Percentiles rank a stretch among this genome's conserved stretches.
Evolutionary conservation across 192 early-diverging fungal species (phyloP).

Genomic region (Gryganskiella cystojenkinii): DNA sequence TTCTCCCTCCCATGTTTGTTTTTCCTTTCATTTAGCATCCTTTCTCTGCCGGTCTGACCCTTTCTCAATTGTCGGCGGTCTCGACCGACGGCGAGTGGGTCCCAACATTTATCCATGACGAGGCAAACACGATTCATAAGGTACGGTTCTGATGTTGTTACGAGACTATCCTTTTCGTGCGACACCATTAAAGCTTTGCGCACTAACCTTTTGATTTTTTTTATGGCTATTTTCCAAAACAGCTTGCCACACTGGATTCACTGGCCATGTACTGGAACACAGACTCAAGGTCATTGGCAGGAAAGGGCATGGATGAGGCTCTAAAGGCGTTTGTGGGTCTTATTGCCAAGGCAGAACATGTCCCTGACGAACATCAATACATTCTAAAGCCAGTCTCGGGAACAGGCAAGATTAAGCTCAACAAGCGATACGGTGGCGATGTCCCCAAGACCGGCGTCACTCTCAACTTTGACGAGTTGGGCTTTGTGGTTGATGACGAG

Average conservation of each 20-base stretch:
- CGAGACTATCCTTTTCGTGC: no score
- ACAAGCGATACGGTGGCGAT: constrained; percentile 70
- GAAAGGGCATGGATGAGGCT: constrained; percentile 59
- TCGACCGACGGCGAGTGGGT: constrained; percentile 91
- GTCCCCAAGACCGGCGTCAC: constrained; percentile 70
- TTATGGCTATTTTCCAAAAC: neutral
- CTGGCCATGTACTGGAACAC: constrained; percentile 94
- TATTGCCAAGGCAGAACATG: constrained; percentile 69
- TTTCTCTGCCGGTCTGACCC: constrained; percentile 90
- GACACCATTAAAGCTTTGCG: no score
- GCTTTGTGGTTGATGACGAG: constrained; percentile 89
- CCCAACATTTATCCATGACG: constrained; percentile 81
- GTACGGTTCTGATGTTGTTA: constrained; percentile 45
- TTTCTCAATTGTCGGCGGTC: constrained; percentile 90
- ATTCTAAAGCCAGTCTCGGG: constrained; percentile 94
- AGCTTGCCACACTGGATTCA: constrained; percentile 71
- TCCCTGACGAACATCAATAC: constrained; percentile 78
- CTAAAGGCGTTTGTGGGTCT: constrained; percentile 56
- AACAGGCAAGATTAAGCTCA: constrained; percentile 79
- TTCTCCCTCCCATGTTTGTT: neutral
- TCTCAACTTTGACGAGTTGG: constrained; percentile 91
- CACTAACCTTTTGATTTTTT: no score
- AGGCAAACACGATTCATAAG: constrained; percentile 88
- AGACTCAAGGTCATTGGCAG: constrained; percentile 69
- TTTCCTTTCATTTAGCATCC: constrained; percentile 57